These are phyloP conservation scores for Gastrolobium bilobum DNA, from an alignment of 306 rosid genomes.

Conservation along the genomic window DNA sequence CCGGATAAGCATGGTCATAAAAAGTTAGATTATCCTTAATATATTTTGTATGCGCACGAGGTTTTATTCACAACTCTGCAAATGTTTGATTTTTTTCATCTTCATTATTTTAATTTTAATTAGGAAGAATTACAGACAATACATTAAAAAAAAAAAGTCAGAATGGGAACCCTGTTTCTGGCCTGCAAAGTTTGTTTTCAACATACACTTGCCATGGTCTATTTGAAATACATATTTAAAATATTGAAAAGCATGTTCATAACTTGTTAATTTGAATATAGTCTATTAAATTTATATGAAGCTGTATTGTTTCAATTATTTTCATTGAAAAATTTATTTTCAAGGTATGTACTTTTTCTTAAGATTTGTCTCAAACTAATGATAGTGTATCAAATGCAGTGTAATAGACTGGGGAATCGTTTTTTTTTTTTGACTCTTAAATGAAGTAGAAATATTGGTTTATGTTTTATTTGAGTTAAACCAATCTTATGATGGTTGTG, in stretches of 20 bases:
- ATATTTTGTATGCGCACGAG: background rate
- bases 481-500: background rate
- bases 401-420: too few relatives aligned
- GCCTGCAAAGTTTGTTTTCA: conserved; percentile 33
- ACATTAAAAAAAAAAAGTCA: conserved; percentile 16
- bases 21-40: background rate
- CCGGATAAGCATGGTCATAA: background rate
- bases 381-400: too few relatives aligned
- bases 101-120: conserved; percentile 1
- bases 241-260: background rate
- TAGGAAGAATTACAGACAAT: background rate
- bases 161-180: conserved; percentile 21
- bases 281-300: background rate
- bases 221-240: conserved; percentile 14
- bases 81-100: conserved; percentile 1
- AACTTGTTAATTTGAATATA: background rate
- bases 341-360: too few relatives aligned
- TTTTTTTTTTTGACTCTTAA: too few relatives aligned
- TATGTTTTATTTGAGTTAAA: too few relatives aligned
- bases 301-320: background rate
- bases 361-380: too few relatives aligned
- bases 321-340: too few relatives aligned
- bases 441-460: too few relatives aligned
- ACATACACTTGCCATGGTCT: conserved; percentile 20
- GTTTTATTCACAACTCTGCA: background rate